Evolutionary conservation across 139 green algal genomes (phyloP), one percentile per base, ranked within the genome.

Genomic region (Volvox africanus): DNA sequence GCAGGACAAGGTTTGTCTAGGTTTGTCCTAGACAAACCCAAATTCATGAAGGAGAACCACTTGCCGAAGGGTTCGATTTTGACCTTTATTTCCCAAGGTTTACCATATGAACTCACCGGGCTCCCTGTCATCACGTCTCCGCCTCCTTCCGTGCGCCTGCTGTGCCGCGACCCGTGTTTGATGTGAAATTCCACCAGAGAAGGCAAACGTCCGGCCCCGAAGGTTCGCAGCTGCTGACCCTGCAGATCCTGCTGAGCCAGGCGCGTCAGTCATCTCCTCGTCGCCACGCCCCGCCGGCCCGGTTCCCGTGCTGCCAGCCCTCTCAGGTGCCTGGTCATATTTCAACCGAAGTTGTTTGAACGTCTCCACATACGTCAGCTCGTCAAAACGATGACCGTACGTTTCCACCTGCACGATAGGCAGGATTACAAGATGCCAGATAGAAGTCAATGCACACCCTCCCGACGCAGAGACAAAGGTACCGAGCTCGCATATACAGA

Each of bases 361-460:
- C 28, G 96, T 98, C 62, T 99, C 94, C 30, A 98, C 96, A 83
- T 99, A 99, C 24, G 93, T 87, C 0, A 98, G 83, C 19, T 92
- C 90, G 2, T 92, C 92, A 68, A 94, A 95, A 11, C 88, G 88
- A 24, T 92, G 11, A 13, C 93, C 92, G 86, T 94, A 97, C n/a
- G 61, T 93, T 65, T 97, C 95, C 0, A 97, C 86, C 86, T 90
- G n/a, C 26, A 79, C 65, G 65, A 12, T 30, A 30, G 5, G 79
- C 55, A 55, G 9, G 44, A 55, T 55, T 55, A 55, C 44, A 9
- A 55, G 44, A 55, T 9, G 5, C 5, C 44, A 55, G 44, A 55
- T 55, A 9, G 9, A 55, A 55, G 44, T 9, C 44, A 55, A 55
- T 9, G 44, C 44, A 55, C 5, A 55, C 44, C 44, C 5, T 55